A percentile compares a stretch with the other conserved stretches of the same genome.
Conservation (phyloP, 768 basidiomycete genomes). For the Kwoniella shandongensis region DNA sequence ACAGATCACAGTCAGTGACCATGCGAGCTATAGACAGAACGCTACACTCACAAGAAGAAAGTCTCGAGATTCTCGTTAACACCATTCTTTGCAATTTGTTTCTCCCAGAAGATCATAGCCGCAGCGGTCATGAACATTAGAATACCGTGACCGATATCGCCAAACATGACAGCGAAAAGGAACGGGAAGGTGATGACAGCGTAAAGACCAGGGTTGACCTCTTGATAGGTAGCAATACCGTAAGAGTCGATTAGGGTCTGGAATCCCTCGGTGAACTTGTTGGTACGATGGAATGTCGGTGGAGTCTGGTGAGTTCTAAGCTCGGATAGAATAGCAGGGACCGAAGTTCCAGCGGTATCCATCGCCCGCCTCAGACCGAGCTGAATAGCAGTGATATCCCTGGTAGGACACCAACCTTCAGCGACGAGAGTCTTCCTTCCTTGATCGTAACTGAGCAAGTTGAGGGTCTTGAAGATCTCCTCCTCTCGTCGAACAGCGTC, state of each 20-base stretch:
- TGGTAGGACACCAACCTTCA: conserved; percentile 94
- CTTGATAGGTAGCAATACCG: conserved; percentile 90
- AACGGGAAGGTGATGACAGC: conserved; percentile 85
- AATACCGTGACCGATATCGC: conserved; percentile 93
- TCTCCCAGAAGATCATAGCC: conserved; percentile 85
- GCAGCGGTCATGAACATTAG: conserved; percentile 74
- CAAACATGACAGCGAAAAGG: conserved; percentile 99
- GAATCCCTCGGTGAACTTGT: conserved; percentile 95
- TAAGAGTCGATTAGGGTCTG: conserved; percentile 98
- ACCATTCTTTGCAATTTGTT: conserved; percentile 68
- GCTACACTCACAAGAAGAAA: conserved; percentile 80
- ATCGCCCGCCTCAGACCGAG: conserved; percentile 84
- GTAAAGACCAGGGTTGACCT: conserved; percentile 94
- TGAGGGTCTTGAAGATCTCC: conserved; percentile 90
- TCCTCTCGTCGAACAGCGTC: conserved; percentile 95
- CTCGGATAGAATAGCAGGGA: conserved; percentile 90
- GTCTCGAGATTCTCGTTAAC: conserved; percentile 81
- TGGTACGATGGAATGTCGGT: conserved; percentile 90
- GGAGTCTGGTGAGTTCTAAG: conserved; percentile 85
- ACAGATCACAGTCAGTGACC: conserved; percentile 10
- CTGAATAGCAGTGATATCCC: conserved; percentile 85
- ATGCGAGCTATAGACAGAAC: conserved; percentile 29
- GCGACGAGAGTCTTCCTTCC: conserved; percentile 91
- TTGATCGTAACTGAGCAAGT: conserved; percentile 91
- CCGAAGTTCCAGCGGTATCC: conserved; percentile 87